Evolutionary conservation across 192 early-diverging fungal genomes (phyloP).

Genomic region (Gaertneriomyces semiglobifer): DNA sequence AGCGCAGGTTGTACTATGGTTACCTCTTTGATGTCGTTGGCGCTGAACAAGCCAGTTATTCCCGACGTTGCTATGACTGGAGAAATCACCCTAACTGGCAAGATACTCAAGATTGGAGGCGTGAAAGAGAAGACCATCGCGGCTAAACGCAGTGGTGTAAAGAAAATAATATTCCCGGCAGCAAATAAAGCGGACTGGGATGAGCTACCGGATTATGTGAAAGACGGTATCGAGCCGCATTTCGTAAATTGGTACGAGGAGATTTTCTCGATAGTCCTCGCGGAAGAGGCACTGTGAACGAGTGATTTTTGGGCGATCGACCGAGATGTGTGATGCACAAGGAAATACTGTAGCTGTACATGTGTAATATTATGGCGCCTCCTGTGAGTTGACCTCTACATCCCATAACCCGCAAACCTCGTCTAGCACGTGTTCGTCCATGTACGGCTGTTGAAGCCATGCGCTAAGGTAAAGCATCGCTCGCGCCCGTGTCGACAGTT

Average conservation of each 20-base stretch:
- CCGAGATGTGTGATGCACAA: too few relatives aligned
- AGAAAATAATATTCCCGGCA: conserved; percentile 84
- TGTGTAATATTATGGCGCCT: too few relatives aligned
- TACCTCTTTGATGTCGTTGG: conserved; percentile 88
- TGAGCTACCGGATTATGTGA: conserved; percentile 87
- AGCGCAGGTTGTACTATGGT: conserved; percentile 96
- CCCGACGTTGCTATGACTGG: conserved; percentile 96
- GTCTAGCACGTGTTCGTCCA: conserved; percentile 10
- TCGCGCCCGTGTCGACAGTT: neutral
- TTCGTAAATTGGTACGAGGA: conserved; percentile 79
- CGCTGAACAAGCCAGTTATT: conserved; percentile 70
- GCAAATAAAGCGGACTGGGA: conserved; percentile 93
- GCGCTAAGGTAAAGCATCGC: conserved; percentile 24
- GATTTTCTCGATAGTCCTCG: conserved; percentile 44
- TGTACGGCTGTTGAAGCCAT: conserved; percentile 32
- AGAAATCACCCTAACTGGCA: conserved; percentile 95
- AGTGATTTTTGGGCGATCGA: too few relatives aligned
- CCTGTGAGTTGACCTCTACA: neutral
- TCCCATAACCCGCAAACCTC: conserved; percentile 20
- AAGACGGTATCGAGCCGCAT: conserved; percentile 79
- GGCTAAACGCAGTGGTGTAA: conserved; percentile 88
- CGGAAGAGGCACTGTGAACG: too few relatives aligned
- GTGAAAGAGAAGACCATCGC: conserved; percentile 98
- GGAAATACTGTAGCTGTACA: too few relatives aligned
- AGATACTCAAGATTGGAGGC: conserved; percentile 96